A percentile compares a stretch with the other conserved stretches of the same genome.
These are phyloP conservation scores for Ormosia emarginata DNA, from an alignment of 306 rosid genomes.

Conservation along the genomic window DNA sequence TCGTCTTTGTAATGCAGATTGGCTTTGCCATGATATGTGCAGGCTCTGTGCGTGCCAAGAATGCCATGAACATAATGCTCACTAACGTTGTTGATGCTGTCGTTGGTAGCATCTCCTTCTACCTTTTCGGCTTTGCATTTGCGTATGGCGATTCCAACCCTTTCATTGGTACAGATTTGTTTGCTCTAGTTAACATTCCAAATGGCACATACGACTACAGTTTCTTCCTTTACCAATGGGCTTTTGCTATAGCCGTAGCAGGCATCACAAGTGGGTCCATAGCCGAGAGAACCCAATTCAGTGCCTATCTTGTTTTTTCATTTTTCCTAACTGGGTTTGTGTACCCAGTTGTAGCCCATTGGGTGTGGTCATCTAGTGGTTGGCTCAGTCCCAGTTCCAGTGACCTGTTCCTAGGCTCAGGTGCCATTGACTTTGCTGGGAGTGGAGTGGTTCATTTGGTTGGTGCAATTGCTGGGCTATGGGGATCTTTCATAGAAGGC, in stretches of 20 bases:
- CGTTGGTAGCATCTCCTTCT: conserved; percentile 77
- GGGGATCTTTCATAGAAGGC: conserved; percentile 74
- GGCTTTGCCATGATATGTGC: conserved; percentile 91
- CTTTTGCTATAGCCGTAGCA: conserved; percentile 74
- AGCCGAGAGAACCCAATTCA: conserved; percentile 73
- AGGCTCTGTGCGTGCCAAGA: conserved; percentile 82
- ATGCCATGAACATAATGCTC: conserved; percentile 77
- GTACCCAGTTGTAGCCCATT: conserved; percentile 68
- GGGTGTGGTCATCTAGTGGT: conserved; percentile 76
- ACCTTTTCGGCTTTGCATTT: conserved; percentile 79
- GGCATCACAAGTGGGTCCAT: conserved; percentile 79
- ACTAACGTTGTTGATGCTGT: conserved; percentile 78
- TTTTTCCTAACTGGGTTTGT: conserved; percentile 73
- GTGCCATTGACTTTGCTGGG: conserved; percentile 75
- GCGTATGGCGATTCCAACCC: conserved; percentile 70
- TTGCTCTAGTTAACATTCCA: conserved; percentile 52
- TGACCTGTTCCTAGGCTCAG: conserved; percentile 51
- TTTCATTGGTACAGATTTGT: conserved; percentile 59
- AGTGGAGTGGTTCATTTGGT: conserved; percentile 84
- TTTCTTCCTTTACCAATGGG: conserved; percentile 82
- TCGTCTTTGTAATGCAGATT: conserved; percentile 72
- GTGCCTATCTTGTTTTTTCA: conserved; percentile 59
- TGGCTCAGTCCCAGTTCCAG: conserved; percentile 57
- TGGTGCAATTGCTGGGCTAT: conserved; percentile 68
- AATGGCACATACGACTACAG: conserved; percentile 49